Conservation (phyloP, 2,329 filamentous ascomycete genomes). For the Pseudovirgaria hyperparasitica region DNA sequence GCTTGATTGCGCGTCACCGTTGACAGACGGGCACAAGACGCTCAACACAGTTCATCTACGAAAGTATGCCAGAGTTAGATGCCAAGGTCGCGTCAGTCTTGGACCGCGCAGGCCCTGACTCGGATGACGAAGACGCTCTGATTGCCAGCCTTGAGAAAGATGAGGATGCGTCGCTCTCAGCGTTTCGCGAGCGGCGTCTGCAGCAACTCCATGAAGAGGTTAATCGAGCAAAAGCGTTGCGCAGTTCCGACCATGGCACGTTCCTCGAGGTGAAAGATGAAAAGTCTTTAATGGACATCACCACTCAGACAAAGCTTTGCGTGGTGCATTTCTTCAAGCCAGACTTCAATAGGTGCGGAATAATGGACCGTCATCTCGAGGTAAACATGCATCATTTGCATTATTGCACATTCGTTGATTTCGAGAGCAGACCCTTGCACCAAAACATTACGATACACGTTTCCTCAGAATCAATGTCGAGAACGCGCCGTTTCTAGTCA, state of each 20-base stretch:
- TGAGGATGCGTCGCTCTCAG: slow-evolving; percentile 39
- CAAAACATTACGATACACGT: slow-evolving; percentile 45
- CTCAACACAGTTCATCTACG: background rate
- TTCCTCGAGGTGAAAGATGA: slow-evolving; percentile 46
- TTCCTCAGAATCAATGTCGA: slow-evolving; percentile 47
- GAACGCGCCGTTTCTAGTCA: slow-evolving; percentile 46
- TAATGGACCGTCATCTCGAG: slow-evolving; percentile 48
- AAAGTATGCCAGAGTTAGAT: slow-evolving; percentile 34
- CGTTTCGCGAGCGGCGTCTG: slow-evolving; percentile 43
- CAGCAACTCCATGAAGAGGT: slow-evolving; percentile 46
- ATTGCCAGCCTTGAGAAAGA: slow-evolving; percentile 43
- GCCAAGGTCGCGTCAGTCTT: slow-evolving; percentile 38
- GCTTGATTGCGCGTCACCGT: background rate
- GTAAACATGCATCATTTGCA: slow-evolving; percentile 11
- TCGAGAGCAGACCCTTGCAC: slow-evolving; percentile 32
- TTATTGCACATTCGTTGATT: slow-evolving; percentile 2
- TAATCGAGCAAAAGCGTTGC: slow-evolving; percentile 37
- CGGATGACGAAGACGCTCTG: slow-evolving; percentile 47
- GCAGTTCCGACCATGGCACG: slow-evolving; percentile 37
- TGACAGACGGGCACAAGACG: no score
- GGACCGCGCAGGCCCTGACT: slow-evolving; percentile 32
- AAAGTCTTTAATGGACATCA: slow-evolving; percentile 46
- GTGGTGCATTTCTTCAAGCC: slow-evolving; percentile 53
- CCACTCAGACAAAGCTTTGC: slow-evolving; percentile 43
- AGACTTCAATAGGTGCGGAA: slow-evolving; percentile 47